Percentiles rank a stretch among this genome's conserved stretches.
phyloP scores from a whole-genome alignment of 164 flowering plant species.

The Tinospora cordifolia region DNA sequence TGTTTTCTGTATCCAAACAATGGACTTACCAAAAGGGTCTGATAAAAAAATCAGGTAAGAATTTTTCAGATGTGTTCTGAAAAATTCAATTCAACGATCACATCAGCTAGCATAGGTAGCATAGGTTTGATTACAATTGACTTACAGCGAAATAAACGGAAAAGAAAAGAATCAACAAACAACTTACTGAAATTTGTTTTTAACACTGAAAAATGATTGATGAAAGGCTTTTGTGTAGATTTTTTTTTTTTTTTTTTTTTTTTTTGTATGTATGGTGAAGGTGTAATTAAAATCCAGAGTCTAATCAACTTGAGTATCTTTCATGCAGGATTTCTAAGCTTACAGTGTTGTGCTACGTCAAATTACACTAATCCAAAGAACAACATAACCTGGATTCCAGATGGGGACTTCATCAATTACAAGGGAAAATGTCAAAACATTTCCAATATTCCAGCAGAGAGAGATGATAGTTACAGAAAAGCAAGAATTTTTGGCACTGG shows the following conservation, averaged over 20 bases:
- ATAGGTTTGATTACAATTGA: neutral
- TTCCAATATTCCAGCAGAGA: constrained; percentile 6
- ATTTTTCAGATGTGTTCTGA: neutral
- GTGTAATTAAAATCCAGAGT: too few relatives aligned
- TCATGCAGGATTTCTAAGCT: constrained; percentile 53
- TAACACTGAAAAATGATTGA: too few relatives aligned
- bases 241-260: too few relatives aligned
- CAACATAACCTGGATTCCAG: constrained; percentile 37
- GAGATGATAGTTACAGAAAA: constrained; percentile 12
- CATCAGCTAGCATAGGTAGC: too few relatives aligned
- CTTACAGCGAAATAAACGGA: neutral
- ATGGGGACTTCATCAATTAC: constrained; percentile 27
- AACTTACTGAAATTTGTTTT: too few relatives aligned
- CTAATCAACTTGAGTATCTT: neutral
- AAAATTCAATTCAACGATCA: neutral
- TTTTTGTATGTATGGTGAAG: too few relatives aligned
- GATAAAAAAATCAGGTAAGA: neutral
- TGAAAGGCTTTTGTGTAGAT: too few relatives aligned
- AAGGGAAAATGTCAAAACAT: constrained; percentile 23
- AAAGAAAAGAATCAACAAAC: too few relatives aligned
- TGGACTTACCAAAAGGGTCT: neutral
- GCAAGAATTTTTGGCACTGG: constrained; percentile 26
- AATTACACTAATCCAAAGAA: constrained; percentile 30
- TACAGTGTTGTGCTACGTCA: constrained; percentile 42
- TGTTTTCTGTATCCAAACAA: neutral